Evolutionary conservation across 1,139 yeast species (phyloP), one percentile per base, ranked within the genome.

Genomic region (Geotrichum bryndzae): DNA sequence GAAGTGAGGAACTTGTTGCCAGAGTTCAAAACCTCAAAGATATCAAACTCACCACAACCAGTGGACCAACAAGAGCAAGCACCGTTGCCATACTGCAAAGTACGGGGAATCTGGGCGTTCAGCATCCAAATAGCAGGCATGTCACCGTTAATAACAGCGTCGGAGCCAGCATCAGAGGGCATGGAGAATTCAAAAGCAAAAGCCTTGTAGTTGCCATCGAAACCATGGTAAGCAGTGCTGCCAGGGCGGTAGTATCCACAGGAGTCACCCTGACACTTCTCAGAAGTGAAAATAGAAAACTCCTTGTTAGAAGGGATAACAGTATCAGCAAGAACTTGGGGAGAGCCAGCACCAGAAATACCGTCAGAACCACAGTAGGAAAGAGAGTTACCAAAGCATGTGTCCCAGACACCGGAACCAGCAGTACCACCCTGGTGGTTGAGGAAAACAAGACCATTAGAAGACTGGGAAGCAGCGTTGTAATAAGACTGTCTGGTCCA

Each of bases 61-160:
- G 96, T 83, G 68, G 84, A 74, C 99, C 99, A 94, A 82, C 98
- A 94, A 33, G 97, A 90, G 80, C 97, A 88, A 13, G 80, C 77
- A 62, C 85, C 77, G 63, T 79, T 80, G 73, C 95, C 95, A 73
- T 92, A 94, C 79, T 94, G 97, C 65, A 88, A 76, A 62, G 97
- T 92, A 79, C 98, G 86, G 72, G 98, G 97, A 70, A 92, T 89
- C 76, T 89, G 87, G 54, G 97, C 96, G 73, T 92, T 92, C 73
- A 92, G 83, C 72, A 92, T 80, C 99, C 97, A 92, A 71, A 92
- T 85, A 53, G 97, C 97, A 62, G 98, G 97, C 97, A 91, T 90
- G 74, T 92, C 92, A 72, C 82, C 83, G 72, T 85, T 82, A 58
- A 71, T 68, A 38, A 75, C 68, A 59, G 73, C 74, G 25, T 51